A percentile compares a stretch with the other conserved stretches of the same genome.
Evolutionary conservation across 2,329 filamentous ascomycete species (phyloP).

Genomic region (Calcarisporium arbuscula): DNA sequence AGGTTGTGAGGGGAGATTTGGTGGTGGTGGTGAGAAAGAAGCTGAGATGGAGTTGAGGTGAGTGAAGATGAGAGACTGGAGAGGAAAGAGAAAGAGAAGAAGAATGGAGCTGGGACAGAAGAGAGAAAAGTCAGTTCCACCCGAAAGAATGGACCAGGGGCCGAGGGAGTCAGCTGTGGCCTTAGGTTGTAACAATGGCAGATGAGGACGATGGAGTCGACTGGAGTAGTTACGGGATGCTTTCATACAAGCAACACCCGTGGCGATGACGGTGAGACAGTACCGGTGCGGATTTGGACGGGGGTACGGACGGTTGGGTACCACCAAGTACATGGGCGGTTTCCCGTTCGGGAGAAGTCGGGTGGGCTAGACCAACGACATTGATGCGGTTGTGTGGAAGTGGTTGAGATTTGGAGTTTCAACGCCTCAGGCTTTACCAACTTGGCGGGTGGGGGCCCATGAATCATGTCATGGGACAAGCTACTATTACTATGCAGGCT

Average conservation of each 20-base stretch:
- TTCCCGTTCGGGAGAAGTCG: slow-evolving; percentile 28
- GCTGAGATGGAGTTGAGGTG: slow-evolving; percentile 24
- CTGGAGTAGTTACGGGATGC: too few species aligned
- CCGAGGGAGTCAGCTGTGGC: slow-evolving; percentile 27
- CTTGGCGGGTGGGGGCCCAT: slow-evolving; percentile 8
- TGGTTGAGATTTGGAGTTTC: slow-evolving; percentile 21
- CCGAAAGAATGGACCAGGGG: slow-evolving; percentile 23
- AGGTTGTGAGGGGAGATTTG: slow-evolving; percentile 33
- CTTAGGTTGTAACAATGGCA: slow-evolving; percentile 26
- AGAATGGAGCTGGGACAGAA: slow-evolving; percentile 27
- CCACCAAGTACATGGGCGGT: slow-evolving; percentile 20
- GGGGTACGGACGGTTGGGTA: slow-evolving; percentile 12
- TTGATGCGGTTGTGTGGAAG: slow-evolving; percentile 14
- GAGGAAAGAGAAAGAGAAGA: slow-evolving; percentile 26
- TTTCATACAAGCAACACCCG: slow-evolving; percentile 14
- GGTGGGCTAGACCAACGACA: slow-evolving; percentile 23
- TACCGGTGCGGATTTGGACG: slow-evolving; percentile 20
- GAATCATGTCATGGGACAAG: slow-evolving; percentile 8
- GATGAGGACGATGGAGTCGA: too few species aligned
- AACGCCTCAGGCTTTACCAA: slow-evolving; percentile 23
- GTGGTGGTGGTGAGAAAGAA: slow-evolving; percentile 15
- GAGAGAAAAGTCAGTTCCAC: slow-evolving; percentile 34
- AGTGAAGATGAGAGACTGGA: slow-evolving; percentile 24
- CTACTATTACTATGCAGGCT: too few species aligned
- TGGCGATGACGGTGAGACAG: slow-evolving; percentile 9